Conservation (phyloP, 164 flowering plant species). For the Nymphaea thermarum region DNA sequence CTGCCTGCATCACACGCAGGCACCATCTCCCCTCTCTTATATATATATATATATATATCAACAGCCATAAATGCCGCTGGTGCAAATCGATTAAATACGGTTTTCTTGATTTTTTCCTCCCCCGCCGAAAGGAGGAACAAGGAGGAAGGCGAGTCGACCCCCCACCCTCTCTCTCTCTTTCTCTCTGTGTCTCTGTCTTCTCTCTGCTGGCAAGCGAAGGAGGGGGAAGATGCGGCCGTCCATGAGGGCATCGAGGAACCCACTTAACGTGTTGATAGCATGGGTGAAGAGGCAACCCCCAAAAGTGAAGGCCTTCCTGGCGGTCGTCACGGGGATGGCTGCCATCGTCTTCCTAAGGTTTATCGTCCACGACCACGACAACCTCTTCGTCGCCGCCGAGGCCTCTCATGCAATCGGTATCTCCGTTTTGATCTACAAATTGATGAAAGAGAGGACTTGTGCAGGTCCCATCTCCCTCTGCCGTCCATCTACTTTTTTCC, state of each 20-base stretch:
- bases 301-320: conserved; percentile 24
- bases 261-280: not conserved
- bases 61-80: no score
- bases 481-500: not conserved
- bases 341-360: conserved; percentile 20
- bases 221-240: not conserved
- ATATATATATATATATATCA: no score
- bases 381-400: conserved; percentile 27
- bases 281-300: conserved; percentile 29
- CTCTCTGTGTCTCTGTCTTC: not conserved
- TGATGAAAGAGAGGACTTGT: conserved; percentile 25
- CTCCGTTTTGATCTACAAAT: conserved; percentile 24
- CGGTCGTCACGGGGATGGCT: conserved; percentile 18
- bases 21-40: no score
- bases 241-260: not conserved
- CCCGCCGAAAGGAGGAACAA: no score
- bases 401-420: conserved; percentile 28
- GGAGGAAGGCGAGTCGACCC: no score
- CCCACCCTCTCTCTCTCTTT: not conserved
- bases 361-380: conserved; percentile 27
- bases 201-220: not conserved
- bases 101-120: no score
- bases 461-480: conserved; percentile 13
- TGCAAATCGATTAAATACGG: no score
- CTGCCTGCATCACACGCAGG: no score